Base-by-base conservation (phyloP, 805 yeast species). In the Saturnispora bothae region DNA sequence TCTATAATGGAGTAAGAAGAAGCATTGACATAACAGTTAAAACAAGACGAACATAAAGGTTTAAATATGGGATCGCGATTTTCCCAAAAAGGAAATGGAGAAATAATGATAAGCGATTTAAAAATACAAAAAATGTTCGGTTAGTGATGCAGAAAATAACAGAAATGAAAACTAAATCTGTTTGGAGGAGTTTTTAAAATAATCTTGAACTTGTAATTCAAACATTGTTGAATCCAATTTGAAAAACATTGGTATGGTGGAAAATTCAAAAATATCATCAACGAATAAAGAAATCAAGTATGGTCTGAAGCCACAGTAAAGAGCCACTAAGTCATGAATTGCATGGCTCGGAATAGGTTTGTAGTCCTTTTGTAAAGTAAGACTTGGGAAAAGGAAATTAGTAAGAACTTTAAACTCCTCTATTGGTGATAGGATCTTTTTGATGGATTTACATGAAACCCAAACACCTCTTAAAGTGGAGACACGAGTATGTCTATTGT, bases 161-260 rank as follows among this genome's bases (percentile, higher is more conserved):
- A n/a, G n/a, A n/a, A n/a, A n/a, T n/a, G n/a, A n/a, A n/a, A n/a
- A n/a, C n/a, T n/a, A n/a, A n/a, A n/a, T n/a, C n/a, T n/a, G n/a
- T 28, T 28, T 14, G 18, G 7, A 5, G 18, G 7, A 15, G 22
- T 38, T 36, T 27, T 37, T 40, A n/a, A 48, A 22, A 18, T 42
- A 36, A n/a, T 38, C 40, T 22, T 37, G 41, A 14, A 49, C 19
- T 26, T 51, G 55, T 18, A 53, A 19, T 30, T 51, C 54, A 38
- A 51, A 51, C 41, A 51, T 38, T 3, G 50, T 33, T 1, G 53
- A 39, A 35, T 46, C 48, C 14, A 53, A 31, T 30, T 43, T 44
- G 36, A 51, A 53, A 29, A 23, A 51, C 18, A 34, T 33, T 13
- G 52, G 52, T 36, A 51, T 36, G 13, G 40, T 39, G 31, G 47